These are phyloP conservation scores for Talaromyces sp. DNA, from an alignment of 2,329 filamentous ascomycete genomes.

Conservation along the genomic window DNA sequence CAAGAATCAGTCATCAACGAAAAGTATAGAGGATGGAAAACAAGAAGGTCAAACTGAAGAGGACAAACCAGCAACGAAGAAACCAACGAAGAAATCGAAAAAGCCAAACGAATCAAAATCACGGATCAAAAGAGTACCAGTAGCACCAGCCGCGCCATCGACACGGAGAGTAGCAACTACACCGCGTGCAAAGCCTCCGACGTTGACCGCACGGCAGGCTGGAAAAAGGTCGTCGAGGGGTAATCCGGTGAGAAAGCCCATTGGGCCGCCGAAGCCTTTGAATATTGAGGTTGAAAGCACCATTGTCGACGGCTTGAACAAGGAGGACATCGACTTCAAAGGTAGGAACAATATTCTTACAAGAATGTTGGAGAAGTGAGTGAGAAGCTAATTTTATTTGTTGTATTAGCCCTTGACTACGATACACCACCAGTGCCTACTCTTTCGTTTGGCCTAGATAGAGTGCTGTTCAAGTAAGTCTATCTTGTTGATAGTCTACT, in stretches of 20 bases:
- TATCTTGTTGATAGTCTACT: background rate
- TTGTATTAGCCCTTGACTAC: constrained; percentile 35
- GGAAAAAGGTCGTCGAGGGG: background rate
- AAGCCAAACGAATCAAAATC: background rate
- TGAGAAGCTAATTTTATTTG: constrained; percentile 5
- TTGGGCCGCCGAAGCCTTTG: background rate
- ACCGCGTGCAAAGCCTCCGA: background rate
- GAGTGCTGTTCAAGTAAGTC: constrained; percentile 82
- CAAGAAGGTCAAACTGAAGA: background rate
- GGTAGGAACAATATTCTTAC: background rate
- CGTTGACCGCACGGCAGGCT: constrained; percentile 1
- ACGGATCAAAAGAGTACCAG: background rate
- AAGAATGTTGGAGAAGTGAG: background rate
- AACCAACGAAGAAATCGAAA: background rate
- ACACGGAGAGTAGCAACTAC: too few relatives aligned
- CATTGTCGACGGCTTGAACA: background rate
- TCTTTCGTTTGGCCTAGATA: constrained; percentile 72
- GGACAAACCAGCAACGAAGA: background rate
- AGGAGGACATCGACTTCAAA: constrained; percentile 7
- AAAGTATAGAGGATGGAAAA: background rate
- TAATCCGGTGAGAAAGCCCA: background rate
- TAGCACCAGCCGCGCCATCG: too few relatives aligned
- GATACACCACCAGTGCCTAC: constrained; percentile 57
- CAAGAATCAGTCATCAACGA: background rate
- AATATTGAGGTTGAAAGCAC: background rate